These are phyloP conservation scores for Diaporthe batatas DNA, from an alignment of 2,329 filamentous ascomycete genomes.

Conservation along the genomic window DNA sequence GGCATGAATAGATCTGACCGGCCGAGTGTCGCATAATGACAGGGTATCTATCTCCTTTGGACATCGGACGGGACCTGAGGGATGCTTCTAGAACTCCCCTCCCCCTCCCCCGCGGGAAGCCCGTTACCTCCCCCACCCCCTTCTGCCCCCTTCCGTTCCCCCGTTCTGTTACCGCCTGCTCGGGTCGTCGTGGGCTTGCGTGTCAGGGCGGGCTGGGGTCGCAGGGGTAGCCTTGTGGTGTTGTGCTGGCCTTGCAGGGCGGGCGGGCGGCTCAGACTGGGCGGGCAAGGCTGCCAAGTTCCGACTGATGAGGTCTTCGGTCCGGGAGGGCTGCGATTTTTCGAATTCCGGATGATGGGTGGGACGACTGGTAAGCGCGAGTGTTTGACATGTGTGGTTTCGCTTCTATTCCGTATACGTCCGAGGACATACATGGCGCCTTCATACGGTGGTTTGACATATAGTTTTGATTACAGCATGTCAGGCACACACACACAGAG, in stretches of 20 bases:
- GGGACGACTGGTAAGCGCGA: too few relatives aligned
- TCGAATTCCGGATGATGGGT: neutral
- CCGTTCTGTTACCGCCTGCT: neutral
- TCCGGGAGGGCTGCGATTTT: neutral
- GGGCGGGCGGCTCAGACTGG: neutral
- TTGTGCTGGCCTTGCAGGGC: too few relatives aligned
- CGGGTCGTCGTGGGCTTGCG: constrained; percentile 10
- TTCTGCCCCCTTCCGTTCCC: neutral
- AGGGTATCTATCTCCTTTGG: neutral
- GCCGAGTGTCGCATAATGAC: constrained; percentile 27
- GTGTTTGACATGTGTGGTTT: too few relatives aligned
- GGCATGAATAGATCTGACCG: constrained; percentile 20
- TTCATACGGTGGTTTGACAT: too few relatives aligned
- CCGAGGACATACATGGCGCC: too few relatives aligned
- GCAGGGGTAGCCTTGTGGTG: constrained; percentile 23
- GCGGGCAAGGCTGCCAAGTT: neutral
- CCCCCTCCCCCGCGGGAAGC: neutral
- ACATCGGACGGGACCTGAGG: constrained; percentile 3
- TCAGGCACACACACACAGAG: too few relatives aligned
- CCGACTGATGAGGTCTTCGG: too few relatives aligned
- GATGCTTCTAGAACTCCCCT: constrained; percentile 13
- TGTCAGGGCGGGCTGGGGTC: neutral
- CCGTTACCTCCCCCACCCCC: neutral
- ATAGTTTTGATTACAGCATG: too few relatives aligned
- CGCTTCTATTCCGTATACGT: too few relatives aligned